A percentile compares a stretch with the other conserved stretches of the same genome.
Conservation (phyloP, 768 basidiomycete genomes). For the Gyrodon lividus region DNA sequence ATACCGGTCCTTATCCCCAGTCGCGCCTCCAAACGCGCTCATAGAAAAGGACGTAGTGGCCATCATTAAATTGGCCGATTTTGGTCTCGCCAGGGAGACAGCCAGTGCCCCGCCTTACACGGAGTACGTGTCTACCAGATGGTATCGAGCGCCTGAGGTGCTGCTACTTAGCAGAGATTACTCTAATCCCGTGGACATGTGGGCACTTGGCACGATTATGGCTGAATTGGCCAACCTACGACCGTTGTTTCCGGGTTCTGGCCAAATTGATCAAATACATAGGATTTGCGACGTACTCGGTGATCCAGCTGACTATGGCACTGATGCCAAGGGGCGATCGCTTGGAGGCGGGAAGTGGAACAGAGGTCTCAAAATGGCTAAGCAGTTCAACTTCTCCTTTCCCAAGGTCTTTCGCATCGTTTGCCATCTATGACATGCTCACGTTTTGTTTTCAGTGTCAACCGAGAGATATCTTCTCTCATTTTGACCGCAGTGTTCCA, state of each 20-base stretch:
- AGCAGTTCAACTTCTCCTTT: slow-evolving; percentile 82
- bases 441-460: slow-evolving; percentile 43
- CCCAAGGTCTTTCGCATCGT: slow-evolving; percentile 61
- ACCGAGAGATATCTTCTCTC: slow-evolving; percentile 64
- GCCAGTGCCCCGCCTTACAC: slow-evolving; percentile 90
- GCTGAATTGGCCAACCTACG: slow-evolving; percentile 94
- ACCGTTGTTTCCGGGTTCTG: slow-evolving; percentile 92
- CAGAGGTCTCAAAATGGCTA: slow-evolving; percentile 84
- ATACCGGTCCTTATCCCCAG: slow-evolving; percentile 79
- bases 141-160: slow-evolving; percentile 99
- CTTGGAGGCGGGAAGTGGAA: slow-evolving; percentile 89
- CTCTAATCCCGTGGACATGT: slow-evolving; percentile 97
- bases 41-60: slow-evolving; percentile 93
- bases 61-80: slow-evolving; percentile 97
- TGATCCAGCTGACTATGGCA: slow-evolving; percentile 84
- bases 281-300: slow-evolving; percentile 92
- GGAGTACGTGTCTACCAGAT: slow-evolving; percentile 98
- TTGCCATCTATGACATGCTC: neutral
- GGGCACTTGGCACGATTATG: slow-evolving; percentile 98
- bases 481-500: slow-evolving; percentile 80
- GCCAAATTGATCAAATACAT: slow-evolving; percentile 89
- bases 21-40: slow-evolving; percentile 58
- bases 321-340: slow-evolving; percentile 63
- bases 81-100: slow-evolving; percentile 93
- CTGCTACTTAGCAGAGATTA: slow-evolving; percentile 90